Percentiles rank a stretch among this genome's conserved stretches.
phyloP scores from a whole-genome alignment of 75 land plant species.

The Cunninghamia lanceolata region DNA sequence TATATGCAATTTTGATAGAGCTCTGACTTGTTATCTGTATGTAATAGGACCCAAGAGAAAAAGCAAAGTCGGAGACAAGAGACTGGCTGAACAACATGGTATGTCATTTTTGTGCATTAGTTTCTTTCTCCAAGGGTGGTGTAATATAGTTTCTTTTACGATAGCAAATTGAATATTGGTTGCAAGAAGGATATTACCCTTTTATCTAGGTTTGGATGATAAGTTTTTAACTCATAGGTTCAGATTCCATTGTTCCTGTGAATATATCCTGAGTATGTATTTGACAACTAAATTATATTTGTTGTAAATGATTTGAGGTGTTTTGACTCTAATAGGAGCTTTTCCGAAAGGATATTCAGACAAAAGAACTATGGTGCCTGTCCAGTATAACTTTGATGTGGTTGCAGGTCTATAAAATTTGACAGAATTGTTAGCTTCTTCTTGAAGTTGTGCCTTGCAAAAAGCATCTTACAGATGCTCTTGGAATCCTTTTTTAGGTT shows the following conservation, averaged over 20 bases:
- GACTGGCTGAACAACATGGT: slow-evolving; percentile 99
- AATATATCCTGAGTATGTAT: no score
- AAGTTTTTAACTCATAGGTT: background rate
- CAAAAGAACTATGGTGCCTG: background rate
- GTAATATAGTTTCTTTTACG: background rate
- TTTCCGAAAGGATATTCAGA: background rate
- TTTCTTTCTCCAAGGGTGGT: background rate
- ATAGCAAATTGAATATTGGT: background rate
- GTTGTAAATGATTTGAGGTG: background rate
- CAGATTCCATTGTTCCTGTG: no score
- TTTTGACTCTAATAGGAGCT: no score
- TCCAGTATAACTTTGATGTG: background rate
- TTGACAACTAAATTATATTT: background rate
- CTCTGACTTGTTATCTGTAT: slow-evolving; percentile 7
- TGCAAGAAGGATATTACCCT: background rate
- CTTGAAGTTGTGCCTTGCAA: background rate
- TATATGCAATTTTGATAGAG: background rate
- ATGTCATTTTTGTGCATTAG: slow-evolving; percentile 15
- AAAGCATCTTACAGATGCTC: background rate
- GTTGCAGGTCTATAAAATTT: background rate
- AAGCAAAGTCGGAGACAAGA: slow-evolving; percentile 94
- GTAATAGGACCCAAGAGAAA: slow-evolving; percentile 93
- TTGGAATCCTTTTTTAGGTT: background rate
- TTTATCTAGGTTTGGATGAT: background rate
- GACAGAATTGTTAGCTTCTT: background rate